Evolutionary conservation across 148 eudicot species (phyloP).

Genomic region (Limonium bicolor): DNA sequence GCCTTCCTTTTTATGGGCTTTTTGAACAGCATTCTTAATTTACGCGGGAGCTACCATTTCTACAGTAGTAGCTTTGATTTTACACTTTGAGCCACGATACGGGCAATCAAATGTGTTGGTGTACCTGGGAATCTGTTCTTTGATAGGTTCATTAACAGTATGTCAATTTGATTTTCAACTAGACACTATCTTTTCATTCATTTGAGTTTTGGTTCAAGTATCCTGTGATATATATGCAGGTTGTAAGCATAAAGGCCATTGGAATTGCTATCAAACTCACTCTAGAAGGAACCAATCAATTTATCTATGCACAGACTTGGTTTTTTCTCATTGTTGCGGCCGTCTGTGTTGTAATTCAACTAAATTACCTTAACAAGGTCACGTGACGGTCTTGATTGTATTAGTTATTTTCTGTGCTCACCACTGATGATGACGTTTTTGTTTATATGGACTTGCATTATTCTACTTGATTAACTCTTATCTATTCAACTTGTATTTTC

Average conservation of each 20-base stretch:
- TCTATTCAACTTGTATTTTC: too few species aligned
- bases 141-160: conserved; percentile 85
- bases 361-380: conserved; percentile 96
- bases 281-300: conserved; percentile 62
- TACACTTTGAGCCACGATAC: conserved; percentile 67
- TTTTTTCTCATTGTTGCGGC: conserved; percentile 60
- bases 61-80: conserved; percentile 40
- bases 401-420: too few species aligned
- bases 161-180: not conserved
- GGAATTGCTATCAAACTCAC: conserved; percentile 91
- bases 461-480: too few species aligned
- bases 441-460: too few species aligned
- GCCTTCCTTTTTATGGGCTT: conserved; percentile 11
- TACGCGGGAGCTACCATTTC: conserved; percentile 62
- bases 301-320: conserved; percentile 73
- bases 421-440: too few species aligned
- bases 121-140: conserved; percentile 86
- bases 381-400: too few species aligned
- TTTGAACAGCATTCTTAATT: conserved; percentile 58
- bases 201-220: not conserved
- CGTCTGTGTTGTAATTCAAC: conserved; percentile 56
- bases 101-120: conserved; percentile 78
- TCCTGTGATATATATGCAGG: conserved; percentile 23
- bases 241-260: conserved; percentile 93
- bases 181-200: not conserved